Evolutionary conservation across 1,139 yeast species (phyloP), one percentile per base, ranked within the genome.

Genomic region (Debaryomyces udenii): DNA sequence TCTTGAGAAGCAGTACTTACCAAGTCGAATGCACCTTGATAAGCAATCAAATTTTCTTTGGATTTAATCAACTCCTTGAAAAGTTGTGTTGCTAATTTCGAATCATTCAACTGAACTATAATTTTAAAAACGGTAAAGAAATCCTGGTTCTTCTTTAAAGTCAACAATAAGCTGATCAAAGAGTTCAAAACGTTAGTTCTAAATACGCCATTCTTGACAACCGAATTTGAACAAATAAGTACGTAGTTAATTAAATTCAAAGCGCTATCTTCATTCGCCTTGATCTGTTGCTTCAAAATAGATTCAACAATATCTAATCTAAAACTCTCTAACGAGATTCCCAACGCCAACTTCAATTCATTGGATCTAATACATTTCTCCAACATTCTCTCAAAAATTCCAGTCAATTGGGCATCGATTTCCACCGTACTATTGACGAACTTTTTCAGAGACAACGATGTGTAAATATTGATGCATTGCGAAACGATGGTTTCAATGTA

Each of bases 1-100:
- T 88, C 94, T 67, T 93, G 99, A n/a, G 96, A 81, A 0, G 97
- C 97, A 10, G 95, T 83, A 43, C 83, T 83, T 4, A 90, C 98
- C 50, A 93, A 77, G 62, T 93, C 99, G 64, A 93, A 93, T 1
- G 98, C 98, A 43, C 94, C 89, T 69, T 93, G 99, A 62, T 82
- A 88, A 3, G 96, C 96, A 47, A 86, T 74, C 50, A 81, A 67
- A 33, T 55, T 66, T 40, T 67, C 68, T 15, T 62, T 51, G 26
- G 71, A 66, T 2, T 52, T 48, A 38, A 88, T 59, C 46, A 87
- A 72, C 49, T 78, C 78, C 51, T 78, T 75, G 60, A 93, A 88
- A 40, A 90, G 69, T 42, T 75, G 71, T 30, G 78, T 73, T 3
- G 96, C 96, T 51, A 87, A 74, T 11, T 70, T 64, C 30, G 81